These are phyloP conservation scores for Fonsecaea erecta DNA, from an alignment of 2,329 filamentous ascomycete genomes.

Conservation along the genomic window DNA sequence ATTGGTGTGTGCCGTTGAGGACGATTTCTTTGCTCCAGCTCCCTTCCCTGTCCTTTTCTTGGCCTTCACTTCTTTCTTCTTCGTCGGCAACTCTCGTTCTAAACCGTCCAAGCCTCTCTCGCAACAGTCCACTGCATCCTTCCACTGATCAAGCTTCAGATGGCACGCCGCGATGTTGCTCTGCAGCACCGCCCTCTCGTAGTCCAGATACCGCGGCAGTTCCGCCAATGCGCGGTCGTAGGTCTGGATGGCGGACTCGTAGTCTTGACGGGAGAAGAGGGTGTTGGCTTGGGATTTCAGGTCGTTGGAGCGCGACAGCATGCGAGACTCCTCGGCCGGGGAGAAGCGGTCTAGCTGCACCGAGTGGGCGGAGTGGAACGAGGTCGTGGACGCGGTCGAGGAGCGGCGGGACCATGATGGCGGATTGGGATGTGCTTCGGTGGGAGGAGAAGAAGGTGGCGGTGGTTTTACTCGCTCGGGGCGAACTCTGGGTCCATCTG, in stretches of 20 bases:
- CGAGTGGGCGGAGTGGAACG: conserved; percentile 38
- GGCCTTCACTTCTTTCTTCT: conserved; percentile 38
- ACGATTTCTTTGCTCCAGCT: neutral
- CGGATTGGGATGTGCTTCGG: conserved; percentile 16
- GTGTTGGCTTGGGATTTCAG: conserved; percentile 78
- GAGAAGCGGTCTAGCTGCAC: conserved; percentile 43
- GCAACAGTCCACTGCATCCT: conserved; percentile 75
- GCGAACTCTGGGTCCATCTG: conserved; percentile 33
- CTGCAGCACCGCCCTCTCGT: conserved; percentile 82
- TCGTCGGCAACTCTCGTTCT: conserved; percentile 61
- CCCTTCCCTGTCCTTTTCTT: conserved; percentile 29
- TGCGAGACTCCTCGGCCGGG: conserved; percentile 58
- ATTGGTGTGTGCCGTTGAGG: neutral
- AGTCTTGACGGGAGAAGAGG: conserved; percentile 74
- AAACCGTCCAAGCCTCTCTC: conserved; percentile 73
- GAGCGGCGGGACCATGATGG: conserved; percentile 34
- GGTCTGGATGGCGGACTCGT: conserved; percentile 75
- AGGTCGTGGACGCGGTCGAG: conserved; percentile 30
- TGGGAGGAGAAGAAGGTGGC: conserved; percentile 12
- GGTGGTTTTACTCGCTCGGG: conserved; percentile 35
- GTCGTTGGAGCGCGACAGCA: conserved; percentile 72
- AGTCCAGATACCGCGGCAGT: conserved; percentile 84
- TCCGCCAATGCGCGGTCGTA: conserved; percentile 80
- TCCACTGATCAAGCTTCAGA: conserved; percentile 83
- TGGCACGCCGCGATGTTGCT: conserved; percentile 91